Evolutionary conservation across 1,284 basidiomycete species (phyloP).

Genomic region (Sanguinoderma infundibulare): DNA sequence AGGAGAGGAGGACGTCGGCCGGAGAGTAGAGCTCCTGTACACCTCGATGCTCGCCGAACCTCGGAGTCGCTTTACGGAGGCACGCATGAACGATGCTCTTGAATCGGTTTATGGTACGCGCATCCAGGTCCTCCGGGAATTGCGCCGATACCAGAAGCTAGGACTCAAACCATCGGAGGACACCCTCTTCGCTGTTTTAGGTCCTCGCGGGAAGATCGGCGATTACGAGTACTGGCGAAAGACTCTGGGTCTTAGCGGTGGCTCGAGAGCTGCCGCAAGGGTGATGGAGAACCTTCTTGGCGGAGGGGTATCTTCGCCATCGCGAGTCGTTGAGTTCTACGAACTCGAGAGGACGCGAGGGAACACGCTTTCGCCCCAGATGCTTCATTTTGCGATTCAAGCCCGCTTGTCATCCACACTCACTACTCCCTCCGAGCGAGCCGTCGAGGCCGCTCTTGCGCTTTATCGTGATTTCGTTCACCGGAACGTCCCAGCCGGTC

Average conservation of each 20-base stretch:
- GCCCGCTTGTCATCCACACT: slow-evolving; percentile 43
- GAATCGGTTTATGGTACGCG: slow-evolving; percentile 1
- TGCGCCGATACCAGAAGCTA: slow-evolving; percentile 26
- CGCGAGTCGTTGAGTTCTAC: slow-evolving; percentile 48
- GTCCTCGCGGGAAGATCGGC: slow-evolving; percentile 37
- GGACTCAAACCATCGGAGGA: slow-evolving; percentile 41
- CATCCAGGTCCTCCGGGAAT: slow-evolving; percentile 12
- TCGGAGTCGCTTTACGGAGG: not conserved
- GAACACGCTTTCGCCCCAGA: slow-evolving; percentile 48
- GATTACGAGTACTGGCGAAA: slow-evolving; percentile 50
- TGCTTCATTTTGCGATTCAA: slow-evolving; percentile 55
- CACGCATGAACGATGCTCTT: slow-evolving; percentile 11
- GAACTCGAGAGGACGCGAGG: slow-evolving; percentile 45
- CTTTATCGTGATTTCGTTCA: slow-evolving; percentile 52
- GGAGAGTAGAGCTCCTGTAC: slow-evolving; percentile 12
- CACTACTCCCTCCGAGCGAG: slow-evolving; percentile 41
- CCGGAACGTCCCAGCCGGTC: slow-evolving; percentile 2
- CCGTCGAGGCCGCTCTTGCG: slow-evolving; percentile 52
- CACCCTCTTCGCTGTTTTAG: slow-evolving; percentile 44
- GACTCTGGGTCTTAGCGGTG: slow-evolving; percentile 44
- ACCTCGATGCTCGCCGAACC: not conserved
- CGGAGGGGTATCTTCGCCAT: slow-evolving; percentile 17
- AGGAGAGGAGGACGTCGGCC: not conserved
- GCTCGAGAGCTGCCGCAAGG: slow-evolving; percentile 51
- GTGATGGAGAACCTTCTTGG: slow-evolving; percentile 41